A percentile compares a stretch with the other conserved stretches of the same genome.
These are phyloP conservation scores for Hygrophila difformis DNA, from an alignment of 257 asterid species.

Conservation along the genomic window DNA sequence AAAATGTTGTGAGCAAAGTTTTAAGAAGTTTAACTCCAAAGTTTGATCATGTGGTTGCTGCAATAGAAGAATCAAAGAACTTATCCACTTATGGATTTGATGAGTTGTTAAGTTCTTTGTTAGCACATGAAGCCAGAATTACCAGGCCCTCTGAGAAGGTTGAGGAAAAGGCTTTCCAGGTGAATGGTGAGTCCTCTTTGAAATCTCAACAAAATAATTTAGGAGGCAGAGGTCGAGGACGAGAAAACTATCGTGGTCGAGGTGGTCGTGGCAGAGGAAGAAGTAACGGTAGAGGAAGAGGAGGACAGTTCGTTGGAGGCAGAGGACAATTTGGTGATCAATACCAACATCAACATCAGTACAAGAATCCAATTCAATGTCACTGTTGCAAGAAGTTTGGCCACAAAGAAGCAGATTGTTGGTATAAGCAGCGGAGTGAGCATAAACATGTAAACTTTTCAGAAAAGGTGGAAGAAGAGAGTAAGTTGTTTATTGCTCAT, in stretches of 20 bases:
- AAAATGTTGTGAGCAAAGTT: too few relatives aligned
- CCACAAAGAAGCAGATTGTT: too few relatives aligned
- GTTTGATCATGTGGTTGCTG: constrained; percentile 12
- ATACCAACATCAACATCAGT: neutral
- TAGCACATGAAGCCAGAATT: constrained; percentile 11
- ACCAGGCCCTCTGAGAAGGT: neutral
- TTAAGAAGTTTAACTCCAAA: constrained; percentile 10
- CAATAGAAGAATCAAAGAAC: constrained; percentile 9
- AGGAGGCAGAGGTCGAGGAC: neutral
- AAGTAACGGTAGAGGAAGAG: constrained; percentile 7
- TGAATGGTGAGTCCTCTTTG: neutral
- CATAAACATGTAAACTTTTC: too few relatives aligned
- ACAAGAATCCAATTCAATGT: too few relatives aligned
- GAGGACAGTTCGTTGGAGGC: neutral
- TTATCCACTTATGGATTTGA: neutral
- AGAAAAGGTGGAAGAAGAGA: constrained; percentile 1
- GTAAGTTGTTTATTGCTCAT: constrained; percentile 7
- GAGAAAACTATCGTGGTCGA: neutral
- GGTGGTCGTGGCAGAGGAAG: too few relatives aligned
- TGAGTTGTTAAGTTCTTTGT: constrained; percentile 13
- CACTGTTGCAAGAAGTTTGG: too few relatives aligned
- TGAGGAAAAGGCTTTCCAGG: too few relatives aligned
- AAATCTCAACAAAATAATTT: neutral
- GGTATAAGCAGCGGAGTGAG: too few relatives aligned
- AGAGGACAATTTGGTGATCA: neutral